phyloP scores from a whole-genome alignment of 345 rosid genomes.

The Reutealis trisperma region DNA sequence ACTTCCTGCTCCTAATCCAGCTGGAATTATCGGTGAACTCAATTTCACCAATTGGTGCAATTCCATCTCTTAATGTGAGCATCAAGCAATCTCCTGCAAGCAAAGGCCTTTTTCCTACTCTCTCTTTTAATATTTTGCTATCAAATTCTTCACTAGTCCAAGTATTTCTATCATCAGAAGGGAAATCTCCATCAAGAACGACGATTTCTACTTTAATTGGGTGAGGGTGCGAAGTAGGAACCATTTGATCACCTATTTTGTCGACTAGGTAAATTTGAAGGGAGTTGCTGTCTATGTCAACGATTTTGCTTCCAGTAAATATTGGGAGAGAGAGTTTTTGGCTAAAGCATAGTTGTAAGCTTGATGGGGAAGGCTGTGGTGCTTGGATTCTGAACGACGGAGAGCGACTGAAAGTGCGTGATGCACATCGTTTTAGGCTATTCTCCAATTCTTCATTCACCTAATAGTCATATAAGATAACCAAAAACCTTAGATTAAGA shows the following conservation, averaged over 20 bases:
- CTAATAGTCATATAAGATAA: slow-evolving; percentile 30
- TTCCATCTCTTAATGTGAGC: slow-evolving; percentile 55
- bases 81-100: slow-evolving; percentile 69
- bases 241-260: slow-evolving; percentile 20
- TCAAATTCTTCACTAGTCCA: slow-evolving; percentile 77
- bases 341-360: slow-evolving; percentile 39
- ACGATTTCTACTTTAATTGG: slow-evolving; percentile 67
- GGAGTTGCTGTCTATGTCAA: slow-evolving; percentile 38
- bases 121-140: slow-evolving; percentile 58
- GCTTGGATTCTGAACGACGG: slow-evolving; percentile 51
- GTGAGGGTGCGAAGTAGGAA: slow-evolving; percentile 38
- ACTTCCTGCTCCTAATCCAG: slow-evolving; percentile 84
- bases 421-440: slow-evolving; percentile 36
- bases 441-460: slow-evolving; percentile 78
- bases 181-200: slow-evolving; percentile 82
- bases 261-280: slow-evolving; percentile 59
- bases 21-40: slow-evolving; percentile 94
- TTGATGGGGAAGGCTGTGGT: slow-evolving; percentile 46
- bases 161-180: slow-evolving; percentile 30
- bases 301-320: slow-evolving; percentile 73
- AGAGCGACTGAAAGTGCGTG: slow-evolving; percentile 39
- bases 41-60: slow-evolving; percentile 51
- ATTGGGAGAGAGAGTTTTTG: slow-evolving; percentile 41
- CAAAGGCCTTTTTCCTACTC: slow-evolving; percentile 83
- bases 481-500: not conserved